Conservation (phyloP, 257 asterid genomes). For the Nicotiana tomentosiformis region DNA sequence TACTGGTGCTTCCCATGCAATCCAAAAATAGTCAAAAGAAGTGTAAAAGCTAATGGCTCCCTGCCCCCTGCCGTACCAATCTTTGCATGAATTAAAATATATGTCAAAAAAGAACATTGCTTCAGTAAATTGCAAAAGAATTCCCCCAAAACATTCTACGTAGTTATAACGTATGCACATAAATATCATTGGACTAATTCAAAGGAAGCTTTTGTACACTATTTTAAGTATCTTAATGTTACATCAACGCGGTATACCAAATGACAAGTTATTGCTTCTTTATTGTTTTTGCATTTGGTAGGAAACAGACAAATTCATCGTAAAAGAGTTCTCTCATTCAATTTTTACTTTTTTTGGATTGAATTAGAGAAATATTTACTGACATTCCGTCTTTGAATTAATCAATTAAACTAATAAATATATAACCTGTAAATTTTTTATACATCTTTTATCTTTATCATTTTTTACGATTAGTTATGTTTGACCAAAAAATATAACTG, state of each 20-base stretch:
- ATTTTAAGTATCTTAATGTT: not conserved
- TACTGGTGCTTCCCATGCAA: not conserved
- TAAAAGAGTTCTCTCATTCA: not conserved
- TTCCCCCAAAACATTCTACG: not conserved
- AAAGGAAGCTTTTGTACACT: not conserved
- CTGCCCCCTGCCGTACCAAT: not conserved
- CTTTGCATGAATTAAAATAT: not conserved
- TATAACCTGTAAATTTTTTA: too few species aligned
- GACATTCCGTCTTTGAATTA: not conserved
- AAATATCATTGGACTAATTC: not conserved
- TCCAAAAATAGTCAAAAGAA: not conserved
- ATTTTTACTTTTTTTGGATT: not conserved
- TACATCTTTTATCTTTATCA: too few species aligned
- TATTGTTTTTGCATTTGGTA: not conserved
- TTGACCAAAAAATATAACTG: too few species aligned
- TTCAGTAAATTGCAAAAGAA: not conserved
- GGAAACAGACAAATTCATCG: not conserved
- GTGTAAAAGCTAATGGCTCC: not conserved
- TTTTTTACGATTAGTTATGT: too few species aligned
- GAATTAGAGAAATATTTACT: not conserved
- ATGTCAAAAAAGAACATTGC: not conserved
- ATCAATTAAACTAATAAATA: not conserved
- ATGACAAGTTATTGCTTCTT: not conserved
- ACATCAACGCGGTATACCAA: slow-evolving; percentile 8
- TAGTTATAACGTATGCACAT: not conserved